Evolutionary conservation across 495 filamentous ascomycete species (phyloP).

Genomic region (Corynascus novoguineensis): DNA sequence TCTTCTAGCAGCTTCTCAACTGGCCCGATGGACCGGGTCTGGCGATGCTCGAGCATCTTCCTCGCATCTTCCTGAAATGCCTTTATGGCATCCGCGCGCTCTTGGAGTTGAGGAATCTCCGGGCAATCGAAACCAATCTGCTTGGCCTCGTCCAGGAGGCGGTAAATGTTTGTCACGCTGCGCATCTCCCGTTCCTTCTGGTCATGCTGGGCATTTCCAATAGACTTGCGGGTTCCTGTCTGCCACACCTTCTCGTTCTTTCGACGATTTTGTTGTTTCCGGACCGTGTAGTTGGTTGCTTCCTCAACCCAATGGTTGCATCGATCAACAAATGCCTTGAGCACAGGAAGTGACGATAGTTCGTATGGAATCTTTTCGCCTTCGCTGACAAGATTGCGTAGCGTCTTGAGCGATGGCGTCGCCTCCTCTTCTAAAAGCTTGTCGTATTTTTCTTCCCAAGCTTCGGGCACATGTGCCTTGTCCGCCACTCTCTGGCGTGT

Average conservation of each 20-base stretch:
- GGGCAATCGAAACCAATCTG: conserved; percentile 90
- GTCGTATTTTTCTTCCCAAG: conserved; percentile 87
- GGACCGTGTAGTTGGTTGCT: conserved; percentile 91
- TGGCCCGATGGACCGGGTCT: conserved; percentile 56
- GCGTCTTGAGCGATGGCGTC: conserved; percentile 76
- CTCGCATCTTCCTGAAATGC: conserved; percentile 78
- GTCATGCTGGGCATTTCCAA: conserved; percentile 60
- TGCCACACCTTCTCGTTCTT: conserved; percentile 96
- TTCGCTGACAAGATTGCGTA: conserved; percentile 81
- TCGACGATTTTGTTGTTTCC: conserved; percentile 96
- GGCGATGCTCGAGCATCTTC: conserved; percentile 55
- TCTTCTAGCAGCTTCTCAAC: conserved; percentile 85
- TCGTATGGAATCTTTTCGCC: conserved; percentile 97
- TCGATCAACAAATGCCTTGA: conserved; percentile 85
- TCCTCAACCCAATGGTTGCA: conserved; percentile 99
- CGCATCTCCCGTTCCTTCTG: conserved; percentile 87
- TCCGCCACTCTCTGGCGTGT: conserved; percentile 75
- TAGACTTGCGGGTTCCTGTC: conserved; percentile 56
- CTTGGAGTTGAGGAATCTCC: conserved; percentile 80
- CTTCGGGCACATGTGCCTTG: conserved; percentile 76
- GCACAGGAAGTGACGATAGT: conserved; percentile 71
- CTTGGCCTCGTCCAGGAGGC: conserved; percentile 77
- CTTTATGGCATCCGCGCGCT: conserved; percentile 81
- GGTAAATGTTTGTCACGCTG: conserved; percentile 83
- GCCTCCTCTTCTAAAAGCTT: conserved; percentile 74